Base-by-base conservation (phyloP, 202 grass and related monocot species). In the Eragrostis tef region DNA sequence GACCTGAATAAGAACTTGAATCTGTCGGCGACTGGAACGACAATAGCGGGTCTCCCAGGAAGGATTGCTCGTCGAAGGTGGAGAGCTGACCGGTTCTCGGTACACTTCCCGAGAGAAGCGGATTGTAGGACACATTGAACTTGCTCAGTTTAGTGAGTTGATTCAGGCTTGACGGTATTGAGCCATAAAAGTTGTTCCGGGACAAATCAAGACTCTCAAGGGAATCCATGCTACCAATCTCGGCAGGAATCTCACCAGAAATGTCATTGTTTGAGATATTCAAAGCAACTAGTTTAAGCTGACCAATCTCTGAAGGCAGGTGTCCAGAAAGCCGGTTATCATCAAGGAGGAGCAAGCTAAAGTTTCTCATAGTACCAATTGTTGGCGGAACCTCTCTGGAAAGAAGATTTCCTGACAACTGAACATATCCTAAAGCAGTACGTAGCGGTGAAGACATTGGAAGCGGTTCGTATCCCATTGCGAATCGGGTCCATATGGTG, bases 71-170 rank as follows among this genome's bases (percentile, higher is more conserved):
- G 57, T 83, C 76, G 24, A 92, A 92, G 59, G 34, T 74, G 60
- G 83, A n/a, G 4, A 92, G 66, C 81, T 85, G 68, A 21, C 90
- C 86, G 10, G 52, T 73, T 20, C 29, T 19, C 4, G 78, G 53
- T 0, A 22, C n/a, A 57, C 6, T 57, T n/a, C 53, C 53, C 6
- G n/a, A 57, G n/a, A 21, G 47, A 49, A 88, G 61, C 19, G 22
- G 79, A 62, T 92, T 92, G 74, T 83, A 84, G 6, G 90, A 92
- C 50, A 81, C 75, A 73, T 92, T 92, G 79, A 92, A 89, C 65
- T 73, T 65, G 27, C 31, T 83, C 47, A 92, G 71, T 8, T 74
- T 57, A 11, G 62, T 72, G 45, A 92, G 74, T 8, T 45, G 10
- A 58, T 84, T 89, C 22, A 92, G 46, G 74, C 58, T 89, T 11